phyloP scores from a whole-genome alignment of 257 asterid species.

The Primulina tabacum region DNA sequence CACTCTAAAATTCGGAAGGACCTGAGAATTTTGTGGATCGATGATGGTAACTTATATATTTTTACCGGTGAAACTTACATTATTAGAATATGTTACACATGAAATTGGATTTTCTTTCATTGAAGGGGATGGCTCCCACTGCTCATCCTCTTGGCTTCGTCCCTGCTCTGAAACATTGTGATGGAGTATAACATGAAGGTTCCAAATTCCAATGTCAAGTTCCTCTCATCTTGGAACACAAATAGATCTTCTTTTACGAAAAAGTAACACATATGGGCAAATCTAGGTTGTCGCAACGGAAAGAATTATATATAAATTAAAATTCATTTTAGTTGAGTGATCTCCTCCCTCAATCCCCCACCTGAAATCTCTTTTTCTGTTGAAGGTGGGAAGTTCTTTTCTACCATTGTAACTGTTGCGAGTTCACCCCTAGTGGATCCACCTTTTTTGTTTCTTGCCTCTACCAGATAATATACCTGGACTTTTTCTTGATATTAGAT shows the following conservation, averaged over 20 bases:
- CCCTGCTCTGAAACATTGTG: background rate
- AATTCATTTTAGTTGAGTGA: too few relatives aligned
- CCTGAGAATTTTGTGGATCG: background rate
- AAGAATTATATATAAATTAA: too few relatives aligned
- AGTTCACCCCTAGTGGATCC: background rate
- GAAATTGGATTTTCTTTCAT: background rate
- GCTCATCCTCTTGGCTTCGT: background rate
- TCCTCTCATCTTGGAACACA: background rate
- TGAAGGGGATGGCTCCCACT: background rate
- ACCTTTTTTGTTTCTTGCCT: too few relatives aligned
- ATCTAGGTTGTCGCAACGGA: background rate
- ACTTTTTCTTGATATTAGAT: conserved; percentile 5
- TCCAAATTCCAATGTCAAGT: background rate
- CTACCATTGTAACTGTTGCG: background rate
- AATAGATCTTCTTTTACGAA: background rate
- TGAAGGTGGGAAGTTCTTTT: background rate
- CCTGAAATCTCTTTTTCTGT: too few relatives aligned
- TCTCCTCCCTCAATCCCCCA: too few relatives aligned
- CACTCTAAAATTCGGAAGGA: background rate
- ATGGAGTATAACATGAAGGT: background rate
- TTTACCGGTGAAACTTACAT: background rate
- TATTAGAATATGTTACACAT: background rate
- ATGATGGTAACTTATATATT: background rate
- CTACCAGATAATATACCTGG: background rate
- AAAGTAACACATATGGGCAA: background rate